phyloP scores from a whole-genome alignment of 2,329 filamentous ascomycete genomes.

The Aureobasidium sp. region DNA sequence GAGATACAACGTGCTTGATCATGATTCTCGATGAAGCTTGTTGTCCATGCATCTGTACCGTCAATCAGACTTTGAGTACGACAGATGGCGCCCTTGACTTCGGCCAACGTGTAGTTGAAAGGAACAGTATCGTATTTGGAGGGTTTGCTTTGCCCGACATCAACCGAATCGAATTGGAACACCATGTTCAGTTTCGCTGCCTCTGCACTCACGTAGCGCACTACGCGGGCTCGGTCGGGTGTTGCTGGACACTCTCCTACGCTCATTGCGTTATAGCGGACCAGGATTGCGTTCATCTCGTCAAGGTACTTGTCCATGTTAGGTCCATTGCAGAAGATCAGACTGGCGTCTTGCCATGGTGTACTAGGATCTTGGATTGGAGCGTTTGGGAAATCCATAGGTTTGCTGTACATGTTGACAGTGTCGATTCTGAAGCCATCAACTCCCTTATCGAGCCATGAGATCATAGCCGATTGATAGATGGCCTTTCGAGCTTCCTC shows the following conservation, averaged over 20 bases:
- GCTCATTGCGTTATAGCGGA: conserved; percentile 40
- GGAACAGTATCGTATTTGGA: conserved; percentile 28
- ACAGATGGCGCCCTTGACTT: conserved; percentile 28
- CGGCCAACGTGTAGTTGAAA: background rate
- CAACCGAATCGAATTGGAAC: conserved; percentile 39
- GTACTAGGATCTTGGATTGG: conserved; percentile 10
- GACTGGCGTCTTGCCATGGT: conserved; percentile 15
- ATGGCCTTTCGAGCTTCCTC: conserved; percentile 59
- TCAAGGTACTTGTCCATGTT: conserved; percentile 39
- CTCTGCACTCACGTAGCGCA: conserved; percentile 41
- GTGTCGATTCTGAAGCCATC: conserved; percentile 31
- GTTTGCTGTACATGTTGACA: conserved; percentile 19
- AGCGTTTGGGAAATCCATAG: conserved; percentile 16
- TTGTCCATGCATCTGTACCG: conserved; percentile 53
- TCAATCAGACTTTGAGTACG: conserved; percentile 46
- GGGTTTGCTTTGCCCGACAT: conserved; percentile 37
- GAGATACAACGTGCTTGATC: conserved; percentile 52
- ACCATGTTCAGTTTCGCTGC: conserved; percentile 59
- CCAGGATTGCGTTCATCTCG: conserved; percentile 35
- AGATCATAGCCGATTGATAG: conserved; percentile 47
- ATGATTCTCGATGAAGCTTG: conserved; percentile 56
- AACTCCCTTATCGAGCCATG: conserved; percentile 67
- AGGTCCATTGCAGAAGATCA: conserved; percentile 22
- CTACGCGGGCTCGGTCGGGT: conserved; percentile 36
- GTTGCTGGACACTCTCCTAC: conserved; percentile 43